Conservation (phyloP, 1,139 yeast genomes). For the Debaryomycetaceae sp. region DNA sequence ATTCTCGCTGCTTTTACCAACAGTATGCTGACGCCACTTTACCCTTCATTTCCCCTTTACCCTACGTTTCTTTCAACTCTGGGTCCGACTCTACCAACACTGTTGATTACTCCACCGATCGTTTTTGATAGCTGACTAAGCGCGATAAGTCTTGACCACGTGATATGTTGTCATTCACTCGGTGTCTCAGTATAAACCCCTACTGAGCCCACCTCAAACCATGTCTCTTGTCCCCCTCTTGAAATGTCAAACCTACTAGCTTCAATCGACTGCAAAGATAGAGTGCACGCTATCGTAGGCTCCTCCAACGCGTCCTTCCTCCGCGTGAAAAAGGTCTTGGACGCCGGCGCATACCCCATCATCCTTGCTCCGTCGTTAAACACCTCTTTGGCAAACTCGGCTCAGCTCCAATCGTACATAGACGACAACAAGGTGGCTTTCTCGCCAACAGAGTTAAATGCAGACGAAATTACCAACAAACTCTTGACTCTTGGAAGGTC, state of each 20-base stretch:
- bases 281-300: conserved; percentile 57
- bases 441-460: conserved; percentile 23
- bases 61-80: too few relatives aligned
- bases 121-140: too few relatives aligned
- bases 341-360: conserved; percentile 50
- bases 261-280: conserved; percentile 40
- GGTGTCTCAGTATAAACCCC: too few relatives aligned
- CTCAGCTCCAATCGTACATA: conserved; percentile 12
- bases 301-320: conserved; percentile 38
- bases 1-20: too few relatives aligned
- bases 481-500: conserved; percentile 49
- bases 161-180: not conserved
- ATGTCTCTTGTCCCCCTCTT: too few relatives aligned
- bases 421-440: conserved; percentile 15
- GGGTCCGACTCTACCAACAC: too few relatives aligned
- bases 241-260: conserved; percentile 31
- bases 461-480: conserved; percentile 8
- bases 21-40: too few relatives aligned
- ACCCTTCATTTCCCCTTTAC: too few relatives aligned
- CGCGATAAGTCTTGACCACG: too few relatives aligned
- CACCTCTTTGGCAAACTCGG: conserved; percentile 21
- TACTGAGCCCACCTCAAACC: too few relatives aligned
- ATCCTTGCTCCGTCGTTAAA: conserved; percentile 22
- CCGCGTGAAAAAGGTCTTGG: conserved; percentile 39
- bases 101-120: too few relatives aligned